These are phyloP conservation scores for Sutorius australiensis DNA, from an alignment of 768 basidiomycete species.

Conservation along the genomic window DNA sequence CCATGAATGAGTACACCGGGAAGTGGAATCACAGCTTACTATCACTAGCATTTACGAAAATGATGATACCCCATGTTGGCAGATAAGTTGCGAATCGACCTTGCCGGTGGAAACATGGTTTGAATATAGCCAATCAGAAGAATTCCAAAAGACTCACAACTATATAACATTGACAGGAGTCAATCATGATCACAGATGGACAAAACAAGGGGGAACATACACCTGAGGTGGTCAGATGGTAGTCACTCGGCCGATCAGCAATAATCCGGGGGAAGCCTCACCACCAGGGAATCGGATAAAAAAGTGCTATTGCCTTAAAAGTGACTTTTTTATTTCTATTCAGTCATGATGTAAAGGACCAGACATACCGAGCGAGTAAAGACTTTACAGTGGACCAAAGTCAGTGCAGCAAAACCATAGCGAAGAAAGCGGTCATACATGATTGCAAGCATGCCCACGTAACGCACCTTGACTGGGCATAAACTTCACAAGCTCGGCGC, in stretches of 20 bases:
- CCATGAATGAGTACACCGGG: background rate
- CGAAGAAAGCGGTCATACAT: background rate
- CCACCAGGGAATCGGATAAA: constrained; percentile 4
- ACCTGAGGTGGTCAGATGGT: background rate
- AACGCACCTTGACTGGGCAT: constrained; percentile 7
- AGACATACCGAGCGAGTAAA: background rate
- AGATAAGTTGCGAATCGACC: background rate
- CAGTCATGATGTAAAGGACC: background rate
- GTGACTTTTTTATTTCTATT: background rate
- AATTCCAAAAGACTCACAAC: background rate
- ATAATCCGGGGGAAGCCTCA: background rate
- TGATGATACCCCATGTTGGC: background rate
- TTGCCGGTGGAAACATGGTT: background rate
- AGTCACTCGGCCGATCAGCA: no score
- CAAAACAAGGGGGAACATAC: constrained; percentile 1
- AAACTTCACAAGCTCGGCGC: no score
- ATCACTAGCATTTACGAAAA: background rate
- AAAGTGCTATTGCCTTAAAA: background rate
- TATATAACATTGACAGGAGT: background rate
- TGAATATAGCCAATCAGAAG: no score
- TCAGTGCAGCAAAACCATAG: background rate
- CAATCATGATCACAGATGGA: background rate
- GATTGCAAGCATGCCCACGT: background rate
- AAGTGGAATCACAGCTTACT: background rate
- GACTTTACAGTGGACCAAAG: background rate